These are phyloP conservation scores for Botrytis hyacinthi DNA, from an alignment of 2,329 filamentous ascomycete species.

Conservation along the genomic window DNA sequence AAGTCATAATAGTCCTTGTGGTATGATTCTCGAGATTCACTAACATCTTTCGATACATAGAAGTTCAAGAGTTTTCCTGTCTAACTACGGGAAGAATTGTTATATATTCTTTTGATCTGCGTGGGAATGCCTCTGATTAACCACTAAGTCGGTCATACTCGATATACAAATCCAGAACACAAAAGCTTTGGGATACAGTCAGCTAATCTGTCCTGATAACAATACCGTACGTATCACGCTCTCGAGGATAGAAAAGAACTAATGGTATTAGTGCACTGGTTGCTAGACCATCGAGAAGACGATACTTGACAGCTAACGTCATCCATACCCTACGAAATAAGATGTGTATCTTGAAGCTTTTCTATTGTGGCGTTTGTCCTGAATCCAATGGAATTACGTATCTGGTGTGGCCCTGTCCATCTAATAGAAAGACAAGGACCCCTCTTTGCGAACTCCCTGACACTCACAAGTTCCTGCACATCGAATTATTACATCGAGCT, in stretches of 20 bases:
- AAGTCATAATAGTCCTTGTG: background rate
- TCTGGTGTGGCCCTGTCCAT: background rate
- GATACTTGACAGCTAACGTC: background rate
- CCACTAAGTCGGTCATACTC: background rate
- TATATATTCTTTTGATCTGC: background rate
- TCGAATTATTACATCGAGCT: background rate
- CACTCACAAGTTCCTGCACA: background rate
- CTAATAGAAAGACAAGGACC: background rate
- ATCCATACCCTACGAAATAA: background rate
- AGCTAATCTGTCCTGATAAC: background rate
- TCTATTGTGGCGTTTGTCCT: background rate
- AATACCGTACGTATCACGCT: background rate
- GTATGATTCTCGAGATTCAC: background rate
- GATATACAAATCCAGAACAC: background rate
- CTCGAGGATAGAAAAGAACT: background rate
- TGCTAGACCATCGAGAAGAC: background rate
- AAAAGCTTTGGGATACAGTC: background rate
- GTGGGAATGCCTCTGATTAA: background rate
- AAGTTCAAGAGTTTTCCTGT: background rate
- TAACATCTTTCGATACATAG: background rate
- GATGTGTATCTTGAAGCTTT: background rate
- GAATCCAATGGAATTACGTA: background rate
- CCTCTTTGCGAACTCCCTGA: background rate
- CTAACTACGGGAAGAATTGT: background rate
- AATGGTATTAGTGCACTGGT: background rate